A percentile compares a stretch with the other conserved stretches of the same genome.
Conservation (phyloP, 352 stramenopile genomes). For the Phytophthora cajani region DNA sequence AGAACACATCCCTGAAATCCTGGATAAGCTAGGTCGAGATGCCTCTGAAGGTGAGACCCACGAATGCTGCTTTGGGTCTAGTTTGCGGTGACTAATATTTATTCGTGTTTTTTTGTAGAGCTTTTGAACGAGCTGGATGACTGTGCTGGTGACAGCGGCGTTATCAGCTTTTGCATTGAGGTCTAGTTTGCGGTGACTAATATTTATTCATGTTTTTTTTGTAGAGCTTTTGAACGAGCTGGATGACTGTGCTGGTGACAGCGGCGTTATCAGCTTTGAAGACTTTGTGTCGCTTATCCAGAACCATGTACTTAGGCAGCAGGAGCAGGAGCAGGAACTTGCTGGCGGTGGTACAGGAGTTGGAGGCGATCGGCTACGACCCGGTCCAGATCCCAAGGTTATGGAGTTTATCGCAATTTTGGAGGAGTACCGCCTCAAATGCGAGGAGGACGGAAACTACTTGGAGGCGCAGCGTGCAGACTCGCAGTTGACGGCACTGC, state of each 20-base stretch:
- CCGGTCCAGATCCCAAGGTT: constrained; percentile 90
- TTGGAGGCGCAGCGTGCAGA: constrained; percentile 91
- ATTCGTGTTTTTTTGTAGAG: constrained; percentile 36
- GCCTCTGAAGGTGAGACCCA: constrained; percentile 61
- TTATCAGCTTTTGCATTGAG: constrained; percentile 48
- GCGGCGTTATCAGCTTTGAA: constrained; percentile 62
- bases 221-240: constrained; percentile 76
- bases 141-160: constrained; percentile 52
- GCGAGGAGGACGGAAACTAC: constrained; percentile 95
- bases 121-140: constrained; percentile 78
- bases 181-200: neutral
- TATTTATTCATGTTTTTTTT: neutral
- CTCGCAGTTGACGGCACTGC: constrained; percentile 86
- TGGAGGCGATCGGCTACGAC: constrained; percentile 48
- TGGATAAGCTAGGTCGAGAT: constrained; percentile 77
- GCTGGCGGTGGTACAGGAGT: constrained; percentile 26
- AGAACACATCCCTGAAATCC: constrained; percentile 73
- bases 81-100: neutral
- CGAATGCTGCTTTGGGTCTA: neutral
- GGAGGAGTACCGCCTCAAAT: constrained; percentile 95
- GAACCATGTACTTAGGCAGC: constrained; percentile 34
- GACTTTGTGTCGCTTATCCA: constrained; percentile 76
- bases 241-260: constrained; percentile 61
- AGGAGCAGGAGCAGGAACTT: constrained; percentile 51
- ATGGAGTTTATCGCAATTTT: constrained; percentile 94